Evolutionary conservation across 1,284 basidiomycete species (phyloP).

Genomic region (Rugosomyces carneus): DNA sequence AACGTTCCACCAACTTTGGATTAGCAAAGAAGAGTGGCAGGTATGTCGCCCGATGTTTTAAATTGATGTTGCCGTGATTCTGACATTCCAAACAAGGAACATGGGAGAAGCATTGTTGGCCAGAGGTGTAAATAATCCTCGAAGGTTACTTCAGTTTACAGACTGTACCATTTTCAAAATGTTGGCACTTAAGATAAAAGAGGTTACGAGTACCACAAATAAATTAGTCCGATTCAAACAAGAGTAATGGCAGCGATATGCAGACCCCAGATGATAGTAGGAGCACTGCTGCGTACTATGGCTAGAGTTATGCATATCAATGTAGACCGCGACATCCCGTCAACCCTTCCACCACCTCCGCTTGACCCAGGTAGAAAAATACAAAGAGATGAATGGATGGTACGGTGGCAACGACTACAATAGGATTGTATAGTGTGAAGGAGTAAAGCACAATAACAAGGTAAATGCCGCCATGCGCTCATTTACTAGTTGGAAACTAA

Average conservation of each 20-base stretch:
- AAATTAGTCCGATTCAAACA: constrained; percentile 9
- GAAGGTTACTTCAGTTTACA: background rate
- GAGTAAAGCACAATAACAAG: constrained; percentile 17
- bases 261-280: background rate
- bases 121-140: constrained; percentile 67
- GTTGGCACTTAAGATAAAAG: too few relatives aligned
- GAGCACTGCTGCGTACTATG: constrained; percentile 7
- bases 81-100: constrained; percentile 44
- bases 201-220: constrained; percentile 4
- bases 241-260: background rate
- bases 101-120: constrained; percentile 69
- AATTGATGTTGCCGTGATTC: background rate
- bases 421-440: constrained; percentile 21
- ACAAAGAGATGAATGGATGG: background rate
- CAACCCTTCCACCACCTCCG: background rate
- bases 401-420: background rate
- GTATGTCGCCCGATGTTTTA: constrained; percentile 34
- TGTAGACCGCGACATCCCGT: background rate
- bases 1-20: constrained; percentile 96
- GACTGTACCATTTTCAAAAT: background rate
- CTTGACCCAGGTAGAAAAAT: background rate
- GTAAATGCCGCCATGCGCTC: constrained; percentile 11
- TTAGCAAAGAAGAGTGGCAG: constrained; percentile 89
- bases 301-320: background rate
- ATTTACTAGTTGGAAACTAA: constrained; percentile 16